Conservation (phyloP, 192 early-diverging fungal species). For the Cladochytrium replicatum region DNA sequence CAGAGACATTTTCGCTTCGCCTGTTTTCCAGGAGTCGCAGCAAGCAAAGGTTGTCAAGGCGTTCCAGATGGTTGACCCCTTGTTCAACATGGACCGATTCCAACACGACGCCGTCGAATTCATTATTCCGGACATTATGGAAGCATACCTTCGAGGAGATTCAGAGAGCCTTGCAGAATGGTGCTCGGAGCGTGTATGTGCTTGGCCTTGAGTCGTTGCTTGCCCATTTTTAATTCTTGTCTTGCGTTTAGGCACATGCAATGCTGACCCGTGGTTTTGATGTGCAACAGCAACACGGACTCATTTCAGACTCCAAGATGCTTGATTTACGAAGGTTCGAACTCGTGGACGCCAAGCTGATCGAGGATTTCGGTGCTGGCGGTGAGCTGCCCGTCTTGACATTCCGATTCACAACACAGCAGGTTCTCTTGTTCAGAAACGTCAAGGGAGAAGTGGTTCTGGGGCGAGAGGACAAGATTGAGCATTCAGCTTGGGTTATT, state of each 20-base stretch:
- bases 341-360: constrained; percentile 75
- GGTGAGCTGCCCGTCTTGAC: constrained; percentile 75
- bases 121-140: constrained; percentile 91
- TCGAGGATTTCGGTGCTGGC: constrained; percentile 58
- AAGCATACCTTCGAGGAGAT: constrained; percentile 86
- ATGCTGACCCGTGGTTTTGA: constrained; percentile 69
- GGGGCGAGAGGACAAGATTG: constrained; percentile 77
- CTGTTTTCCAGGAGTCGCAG: constrained; percentile 88
- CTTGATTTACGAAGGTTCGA: constrained; percentile 87
- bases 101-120: constrained; percentile 84
- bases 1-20: constrained; percentile 60
- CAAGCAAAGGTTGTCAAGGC: constrained; percentile 77
- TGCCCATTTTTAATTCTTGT: background rate
- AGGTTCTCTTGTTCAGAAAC: constrained; percentile 89
- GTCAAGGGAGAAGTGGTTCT: constrained; percentile 74
- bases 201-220: background rate
- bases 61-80: constrained; percentile 76
- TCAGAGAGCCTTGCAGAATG: constrained; percentile 72
- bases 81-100: constrained; percentile 76
- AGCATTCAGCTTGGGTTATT: constrained; percentile 75
- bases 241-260: constrained; percentile 61
- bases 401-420: constrained; percentile 84
- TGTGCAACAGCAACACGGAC: constrained; percentile 73
- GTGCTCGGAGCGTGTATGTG: constrained; percentile 85
- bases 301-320: constrained; percentile 89